phyloP scores from a whole-genome alignment of 73 alveolate genomes.

The Symbiodinium pilosum region DNA sequence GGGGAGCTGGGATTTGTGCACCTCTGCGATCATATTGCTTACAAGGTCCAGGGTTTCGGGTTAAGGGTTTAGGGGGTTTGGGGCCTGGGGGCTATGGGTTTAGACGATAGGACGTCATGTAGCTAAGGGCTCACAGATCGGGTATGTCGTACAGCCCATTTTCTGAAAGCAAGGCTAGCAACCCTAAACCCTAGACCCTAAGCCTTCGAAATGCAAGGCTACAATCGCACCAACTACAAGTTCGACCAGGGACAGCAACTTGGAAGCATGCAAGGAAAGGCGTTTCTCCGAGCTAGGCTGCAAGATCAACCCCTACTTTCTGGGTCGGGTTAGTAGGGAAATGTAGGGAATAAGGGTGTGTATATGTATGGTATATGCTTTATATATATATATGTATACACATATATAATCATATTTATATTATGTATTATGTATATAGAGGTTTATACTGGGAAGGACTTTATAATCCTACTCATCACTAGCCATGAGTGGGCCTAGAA shows the following conservation, averaged over 20 bases:
- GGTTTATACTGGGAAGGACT: background rate
- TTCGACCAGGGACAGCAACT: conserved; percentile 58
- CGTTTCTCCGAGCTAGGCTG: too few relatives aligned
- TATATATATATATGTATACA: too few relatives aligned
- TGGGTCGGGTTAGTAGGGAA: too few relatives aligned
- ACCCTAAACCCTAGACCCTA: background rate
- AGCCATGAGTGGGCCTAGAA: background rate
- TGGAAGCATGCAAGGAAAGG: background rate
- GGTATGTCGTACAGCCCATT: background rate
- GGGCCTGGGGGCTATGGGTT: background rate
- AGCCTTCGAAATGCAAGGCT: background rate
- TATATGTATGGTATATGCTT: too few relatives aligned
- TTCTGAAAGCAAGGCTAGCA: background rate
- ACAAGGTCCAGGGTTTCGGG: too few relatives aligned
- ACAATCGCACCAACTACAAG: conserved; percentile 87
- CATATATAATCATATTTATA: background rate
- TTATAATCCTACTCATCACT: background rate
- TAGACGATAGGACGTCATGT: too few relatives aligned
- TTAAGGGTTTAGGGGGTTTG: background rate
- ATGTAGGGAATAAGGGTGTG: too few relatives aligned
- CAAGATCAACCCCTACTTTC: too few relatives aligned
- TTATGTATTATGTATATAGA: too few relatives aligned
- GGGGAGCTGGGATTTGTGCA: too few relatives aligned
- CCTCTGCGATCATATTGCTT: too few relatives aligned
- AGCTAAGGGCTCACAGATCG: background rate